Conservation (phyloP, 2,329 filamentous ascomycete genomes). For the Fonsecaea nubica region DNA sequence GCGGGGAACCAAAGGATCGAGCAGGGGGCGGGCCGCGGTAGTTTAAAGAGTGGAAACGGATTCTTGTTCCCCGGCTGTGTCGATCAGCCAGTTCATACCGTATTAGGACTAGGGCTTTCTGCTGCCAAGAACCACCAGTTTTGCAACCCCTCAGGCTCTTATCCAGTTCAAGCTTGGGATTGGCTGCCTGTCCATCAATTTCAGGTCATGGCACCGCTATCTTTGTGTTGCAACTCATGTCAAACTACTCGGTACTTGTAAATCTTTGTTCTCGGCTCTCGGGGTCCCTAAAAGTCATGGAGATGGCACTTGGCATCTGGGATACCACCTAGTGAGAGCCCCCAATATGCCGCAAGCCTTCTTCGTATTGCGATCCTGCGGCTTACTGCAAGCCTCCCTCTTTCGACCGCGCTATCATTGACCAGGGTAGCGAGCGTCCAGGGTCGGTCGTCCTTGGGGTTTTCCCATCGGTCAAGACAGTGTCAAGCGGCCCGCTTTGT, state of each 20-base stretch:
- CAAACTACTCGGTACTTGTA: background rate
- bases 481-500: background rate
- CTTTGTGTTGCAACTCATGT: background rate
- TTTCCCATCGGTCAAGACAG: background rate
- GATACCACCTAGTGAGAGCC: background rate
- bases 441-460: background rate
- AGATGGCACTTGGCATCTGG: background rate
- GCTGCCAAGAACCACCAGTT: background rate
- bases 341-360: background rate
- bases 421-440: background rate
- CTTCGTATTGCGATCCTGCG: background rate
- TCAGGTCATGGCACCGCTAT: background rate
- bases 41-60: background rate
- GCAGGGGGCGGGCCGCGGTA: background rate
- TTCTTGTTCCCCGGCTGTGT: background rate
- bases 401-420: background rate
- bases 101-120: background rate
- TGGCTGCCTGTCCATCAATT: background rate
- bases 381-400: background rate
- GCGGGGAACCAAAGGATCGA: background rate
- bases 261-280: background rate
- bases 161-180: background rate
- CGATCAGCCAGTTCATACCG: background rate
- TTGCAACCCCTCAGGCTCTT: slow-evolving; percentile 1
- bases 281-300: background rate